A percentile compares a stretch with the other conserved stretches of the same genome.
phyloP scores from a whole-genome alignment of 768 basidiomycete genomes.

The Tephrocybe sp. region DNA sequence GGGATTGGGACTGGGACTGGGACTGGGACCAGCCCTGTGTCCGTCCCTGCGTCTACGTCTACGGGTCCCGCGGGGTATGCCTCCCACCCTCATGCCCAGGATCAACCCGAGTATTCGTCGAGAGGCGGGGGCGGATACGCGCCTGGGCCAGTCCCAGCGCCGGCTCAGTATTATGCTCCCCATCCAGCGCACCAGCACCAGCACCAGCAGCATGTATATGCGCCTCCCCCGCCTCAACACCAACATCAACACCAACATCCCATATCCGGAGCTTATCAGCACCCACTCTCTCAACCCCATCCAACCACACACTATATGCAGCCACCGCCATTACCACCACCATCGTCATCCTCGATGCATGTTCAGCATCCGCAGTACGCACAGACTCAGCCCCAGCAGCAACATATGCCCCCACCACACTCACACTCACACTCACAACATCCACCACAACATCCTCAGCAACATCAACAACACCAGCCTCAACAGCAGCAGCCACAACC shows the following conservation, averaged over 20 bases:
- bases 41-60: no score
- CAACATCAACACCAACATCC: background rate
- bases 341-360: background rate
- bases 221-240: background rate
- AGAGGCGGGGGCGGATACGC: background rate
- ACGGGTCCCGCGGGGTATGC: no score
- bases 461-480: slow-evolving; percentile 9
- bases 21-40: no score
- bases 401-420: slow-evolving; percentile 25
- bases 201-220: background rate
- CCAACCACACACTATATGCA: slow-evolving; percentile 7
- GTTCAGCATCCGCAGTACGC: slow-evolving; percentile 7
- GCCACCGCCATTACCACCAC: slow-evolving; percentile 6
- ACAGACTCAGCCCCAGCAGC: slow-evolving; percentile 14
- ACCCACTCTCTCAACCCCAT: background rate
- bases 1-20: no score
- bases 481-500: slow-evolving; percentile 12
- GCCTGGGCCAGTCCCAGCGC: background rate
- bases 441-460: slow-evolving; percentile 14
- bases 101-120: no score
- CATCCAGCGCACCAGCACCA: background rate
- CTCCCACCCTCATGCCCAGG: no score
- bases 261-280: no score
- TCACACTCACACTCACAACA: slow-evolving; percentile 24
- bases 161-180: background rate